A percentile compares a stretch with the other conserved stretches of the same genome.
Evolutionary conservation across 1,284 basidiomycete genomes (phyloP).

Genomic region (Boletus nobilissimus): DNA sequence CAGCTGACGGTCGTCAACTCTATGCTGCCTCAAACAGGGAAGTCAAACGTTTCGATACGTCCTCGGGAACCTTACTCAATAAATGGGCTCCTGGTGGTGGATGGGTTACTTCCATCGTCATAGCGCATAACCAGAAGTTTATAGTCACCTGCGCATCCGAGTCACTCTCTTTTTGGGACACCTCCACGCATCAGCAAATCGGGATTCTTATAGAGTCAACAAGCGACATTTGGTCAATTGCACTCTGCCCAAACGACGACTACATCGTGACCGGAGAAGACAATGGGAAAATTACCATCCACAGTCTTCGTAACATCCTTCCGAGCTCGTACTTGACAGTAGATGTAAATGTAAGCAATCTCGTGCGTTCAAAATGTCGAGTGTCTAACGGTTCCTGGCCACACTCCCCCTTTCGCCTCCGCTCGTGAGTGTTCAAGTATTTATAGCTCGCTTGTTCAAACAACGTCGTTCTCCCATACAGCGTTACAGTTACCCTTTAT

Average conservation of each 20-base stretch:
- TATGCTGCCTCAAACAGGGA: background rate
- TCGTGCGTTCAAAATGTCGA: background rate
- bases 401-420: background rate
- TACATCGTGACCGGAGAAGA: background rate
- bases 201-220: background rate
- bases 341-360: background rate
- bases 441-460: background rate
- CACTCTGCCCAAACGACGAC: slow-evolving; percentile 3
- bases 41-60: slow-evolving; percentile 3
- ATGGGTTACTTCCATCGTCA: background rate
- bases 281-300: background rate
- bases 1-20: background rate
- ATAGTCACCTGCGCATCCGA: background rate
- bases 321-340: background rate
- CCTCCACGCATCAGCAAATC: background rate
- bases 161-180: slow-evolving; percentile 17
- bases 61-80: background rate
- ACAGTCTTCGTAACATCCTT: background rate
- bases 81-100: slow-evolving; percentile 2
- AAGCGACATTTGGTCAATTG: background rate
- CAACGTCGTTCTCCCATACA: background rate
- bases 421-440: background rate
- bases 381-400: background rate
- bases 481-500: background rate
- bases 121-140: slow-evolving; percentile 2